phyloP scores from a whole-genome alignment of 371 early-diverging fungal genomes.

The Mortierella sp. region DNA sequence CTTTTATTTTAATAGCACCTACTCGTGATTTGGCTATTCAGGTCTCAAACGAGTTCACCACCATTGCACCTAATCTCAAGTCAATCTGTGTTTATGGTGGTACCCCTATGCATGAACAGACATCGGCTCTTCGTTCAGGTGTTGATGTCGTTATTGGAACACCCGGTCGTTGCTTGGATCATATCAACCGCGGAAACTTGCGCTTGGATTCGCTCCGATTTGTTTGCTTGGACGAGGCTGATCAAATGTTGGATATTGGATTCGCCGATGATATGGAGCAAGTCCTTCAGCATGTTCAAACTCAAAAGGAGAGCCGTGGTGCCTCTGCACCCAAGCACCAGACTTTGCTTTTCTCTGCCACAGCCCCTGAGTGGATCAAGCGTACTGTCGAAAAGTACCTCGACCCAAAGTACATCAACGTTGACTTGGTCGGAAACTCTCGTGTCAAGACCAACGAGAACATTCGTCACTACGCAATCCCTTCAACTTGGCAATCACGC shows the following conservation, averaged over 20 bases:
- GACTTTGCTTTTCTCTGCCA: slow-evolving; percentile 90
- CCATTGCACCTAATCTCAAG: slow-evolving; percentile 69
- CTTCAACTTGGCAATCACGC: slow-evolving; percentile 82
- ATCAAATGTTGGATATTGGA: slow-evolving; percentile 97
- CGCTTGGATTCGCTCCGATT: slow-evolving; percentile 58
- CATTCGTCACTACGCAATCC: slow-evolving; percentile 86
- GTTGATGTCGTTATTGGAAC: slow-evolving; percentile 97
- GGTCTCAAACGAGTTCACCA: slow-evolving; percentile 81
- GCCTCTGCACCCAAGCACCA: slow-evolving; percentile 76
- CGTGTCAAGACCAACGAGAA: slow-evolving; percentile 84
- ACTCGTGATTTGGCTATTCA: slow-evolving; percentile 98
- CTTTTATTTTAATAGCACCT: slow-evolving; percentile 70
- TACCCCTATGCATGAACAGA: slow-evolving; percentile 85
- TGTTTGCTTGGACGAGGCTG: slow-evolving; percentile 96
- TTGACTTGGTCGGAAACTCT: slow-evolving; percentile 84
- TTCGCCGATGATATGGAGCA: slow-evolving; percentile 95
- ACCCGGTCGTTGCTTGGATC: slow-evolving; percentile 97
- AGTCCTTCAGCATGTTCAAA: slow-evolving; percentile 78
- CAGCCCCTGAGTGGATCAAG: slow-evolving; percentile 88
- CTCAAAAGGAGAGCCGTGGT: slow-evolving; percentile 87
- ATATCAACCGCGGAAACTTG: slow-evolving; percentile 89
- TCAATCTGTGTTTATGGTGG: slow-evolving; percentile 76
- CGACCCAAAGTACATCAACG: slow-evolving; percentile 83
- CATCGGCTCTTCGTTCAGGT: slow-evolving; percentile 83
- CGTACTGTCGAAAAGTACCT: slow-evolving; percentile 87